phyloP scores from a whole-genome alignment of 306 rosid species.

The Astragalus membranaceus region DNA sequence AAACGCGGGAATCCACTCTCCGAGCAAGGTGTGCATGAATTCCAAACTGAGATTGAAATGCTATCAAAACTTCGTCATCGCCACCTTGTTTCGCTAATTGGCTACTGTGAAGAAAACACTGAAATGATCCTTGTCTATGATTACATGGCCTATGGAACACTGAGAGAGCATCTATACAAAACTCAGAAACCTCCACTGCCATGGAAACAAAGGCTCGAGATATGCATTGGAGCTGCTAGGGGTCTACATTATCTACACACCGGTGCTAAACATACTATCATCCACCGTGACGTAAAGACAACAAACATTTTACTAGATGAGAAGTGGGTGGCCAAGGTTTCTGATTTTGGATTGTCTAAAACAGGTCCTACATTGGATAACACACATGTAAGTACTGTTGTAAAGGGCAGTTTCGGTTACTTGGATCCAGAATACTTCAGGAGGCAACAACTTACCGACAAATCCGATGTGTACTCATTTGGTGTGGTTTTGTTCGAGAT shows the following conservation, averaged over 20 bases:
- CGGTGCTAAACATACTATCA: constrained; percentile 94
- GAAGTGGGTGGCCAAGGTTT: constrained; percentile 98
- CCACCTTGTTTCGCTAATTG: constrained; percentile 93
- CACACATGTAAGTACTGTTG: constrained; percentile 97
- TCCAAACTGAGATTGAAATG: constrained; percentile 99
- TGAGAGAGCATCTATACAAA: constrained; percentile 96
- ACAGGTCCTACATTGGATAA: constrained; percentile 97
- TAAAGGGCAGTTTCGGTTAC: constrained; percentile 97
- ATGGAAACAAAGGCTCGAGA: constrained; percentile 99
- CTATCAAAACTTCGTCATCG: constrained; percentile 99
- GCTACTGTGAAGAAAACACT: constrained; percentile 89
- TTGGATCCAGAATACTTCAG: constrained; percentile 99
- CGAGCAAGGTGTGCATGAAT: constrained; percentile 97
- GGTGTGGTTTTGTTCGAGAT: constrained; percentile 96
- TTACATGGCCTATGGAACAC: constrained; percentile 89
- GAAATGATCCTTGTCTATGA: constrained; percentile 99
- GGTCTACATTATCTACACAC: constrained; percentile 97
- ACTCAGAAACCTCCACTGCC: constrained; percentile 92
- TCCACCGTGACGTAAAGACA: constrained; percentile 96
- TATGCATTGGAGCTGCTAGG: constrained; percentile 96
- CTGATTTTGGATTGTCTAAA: constrained; percentile 96
- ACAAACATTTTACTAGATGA: constrained; percentile 95
- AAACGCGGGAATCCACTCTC: constrained; percentile 97
- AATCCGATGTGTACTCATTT: constrained; percentile 96
- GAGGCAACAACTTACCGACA: constrained; percentile 94